A percentile compares a stretch with the other conserved stretches of the same genome.
phyloP scores from a whole-genome alignment of 129 eudicot genomes.

The Helichrysum umbraculigerum region DNA sequence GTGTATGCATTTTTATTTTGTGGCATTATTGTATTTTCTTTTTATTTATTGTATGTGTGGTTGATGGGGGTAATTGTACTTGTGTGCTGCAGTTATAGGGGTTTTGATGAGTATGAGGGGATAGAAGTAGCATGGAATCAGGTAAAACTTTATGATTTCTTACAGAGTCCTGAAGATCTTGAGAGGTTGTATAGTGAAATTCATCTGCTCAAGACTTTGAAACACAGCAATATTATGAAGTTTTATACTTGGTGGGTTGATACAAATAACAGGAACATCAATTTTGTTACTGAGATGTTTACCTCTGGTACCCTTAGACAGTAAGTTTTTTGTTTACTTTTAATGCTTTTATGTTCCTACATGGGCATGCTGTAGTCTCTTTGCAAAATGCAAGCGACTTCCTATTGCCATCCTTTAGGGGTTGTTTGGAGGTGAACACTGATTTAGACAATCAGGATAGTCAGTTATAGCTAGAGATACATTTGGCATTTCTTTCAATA shows the following conservation, averaged over 20 bases:
- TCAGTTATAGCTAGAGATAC: neutral
- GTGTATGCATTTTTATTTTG: constrained; percentile 53
- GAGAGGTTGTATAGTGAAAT: constrained; percentile 84
- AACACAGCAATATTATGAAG: constrained; percentile 88
- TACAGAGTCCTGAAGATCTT: constrained; percentile 89
- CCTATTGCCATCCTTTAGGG: no score
- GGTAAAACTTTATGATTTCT: constrained; percentile 78
- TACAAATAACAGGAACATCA: constrained; percentile 70
- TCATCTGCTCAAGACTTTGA: constrained; percentile 85
- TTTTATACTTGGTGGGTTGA: constrained; percentile 98
- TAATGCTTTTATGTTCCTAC: no score
- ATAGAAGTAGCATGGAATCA: constrained; percentile 98
- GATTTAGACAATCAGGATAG: neutral
- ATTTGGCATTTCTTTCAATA: neutral
- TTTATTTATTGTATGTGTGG: neutral
- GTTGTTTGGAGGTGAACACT: neutral
- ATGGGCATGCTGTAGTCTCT: no score
- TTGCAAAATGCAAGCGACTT: neutral
- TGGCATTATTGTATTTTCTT: neutral
- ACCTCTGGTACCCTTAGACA: constrained; percentile 98
- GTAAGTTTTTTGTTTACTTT: constrained; percentile 49
- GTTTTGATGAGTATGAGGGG: constrained; percentile 95
- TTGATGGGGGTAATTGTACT: neutral
- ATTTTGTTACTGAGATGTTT: constrained; percentile 95
- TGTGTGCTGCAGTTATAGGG: constrained; percentile 56